Base-by-base conservation (phyloP, 2,329 filamentous ascomycete species). In the Epicoccum sorghinum region DNA sequence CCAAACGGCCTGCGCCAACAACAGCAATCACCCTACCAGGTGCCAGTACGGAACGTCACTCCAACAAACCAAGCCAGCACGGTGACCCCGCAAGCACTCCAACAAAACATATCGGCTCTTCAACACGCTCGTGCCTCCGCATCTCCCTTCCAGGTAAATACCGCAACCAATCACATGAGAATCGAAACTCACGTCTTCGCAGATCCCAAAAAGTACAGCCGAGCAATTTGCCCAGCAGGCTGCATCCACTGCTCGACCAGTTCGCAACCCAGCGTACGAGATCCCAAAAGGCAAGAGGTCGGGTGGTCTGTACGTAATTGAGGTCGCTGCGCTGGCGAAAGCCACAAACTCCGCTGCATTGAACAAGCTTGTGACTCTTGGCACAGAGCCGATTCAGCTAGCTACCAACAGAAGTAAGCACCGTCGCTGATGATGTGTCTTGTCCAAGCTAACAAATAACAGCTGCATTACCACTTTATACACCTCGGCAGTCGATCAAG, bases 341-440 rank as follows among this genome's bases (percentile, higher is more conserved):
- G 74, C 74, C 14, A 81, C 79, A 27, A 77, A 77, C 42, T 79
- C 78, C 30, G 69, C 64, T 62, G 67, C 75, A 14, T 58, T 81
- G 59, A 74, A 76, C 61, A 74, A 75, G 61, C 79, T 76, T 42
- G 71, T 79, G 55, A 77, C 74, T 54, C 60, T 81, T 47, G 77
- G 79, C 44, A 69, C 72, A 38, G 68, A 76, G 43, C 66, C 75
- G 2, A 65, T 75, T 22, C 77, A 80, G 42, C 70, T 76, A 39
- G 67, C 75, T 12, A 72, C 76, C 46, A 80, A 78, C 64, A 76
- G 77, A 66, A 78, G 77, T 74, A 74, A 73, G 75, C 62, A 33
- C 40, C 30, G 23, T 50, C 53, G 38, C 39, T 37, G 35, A 35
- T 32, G 18, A 29, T 45, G 14, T 23, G 41, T 35, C 22, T 30